Base-by-base conservation (phyloP, 2,329 filamentous ascomycete species). In the Didymella glomerata region DNA sequence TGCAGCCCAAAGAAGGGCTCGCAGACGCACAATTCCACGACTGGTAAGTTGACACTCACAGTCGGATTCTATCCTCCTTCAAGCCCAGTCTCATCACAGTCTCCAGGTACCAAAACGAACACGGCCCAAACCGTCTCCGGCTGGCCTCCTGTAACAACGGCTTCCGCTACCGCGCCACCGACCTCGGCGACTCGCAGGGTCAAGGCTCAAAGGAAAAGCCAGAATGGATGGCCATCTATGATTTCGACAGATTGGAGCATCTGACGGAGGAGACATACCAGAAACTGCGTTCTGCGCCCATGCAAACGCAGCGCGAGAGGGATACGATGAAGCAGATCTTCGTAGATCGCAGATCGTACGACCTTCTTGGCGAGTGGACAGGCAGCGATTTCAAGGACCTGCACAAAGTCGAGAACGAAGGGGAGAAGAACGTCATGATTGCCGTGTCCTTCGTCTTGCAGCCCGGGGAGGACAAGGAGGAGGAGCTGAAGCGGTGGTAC, bases 191-290 rank as follows among this genome's bases (percentile, higher is more conserved):
- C 13, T 56, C 60, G 10, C 57, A 46, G 32, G 72, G 62, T 54
- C 57, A 46, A 32, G 72, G 62, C 55, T 72, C 74, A 62, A 68
- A 75, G 60, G 76, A 81, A 51, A 73, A 80, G 64, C 92, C 91
- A 1, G 84, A 87, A 64, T 96, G 88, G 81, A 86, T 94, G 74
- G 92, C 92, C 30, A 80, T 89, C 55, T 96, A 96, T 82, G 92
- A 96, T 76, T 86, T 95, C 64, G 88, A 86, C 32, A 87, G 89
- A 72, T 91, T 94, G 85, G 78, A 84, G 44, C 86, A 86, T 69
- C 82, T 96, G 71, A 85, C 86, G 49, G 87, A 88, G 48, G 85
- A 89, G 51, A 84, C 87, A 2, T 96, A 96, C 79, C 86, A 85
- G 11, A 79, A 80, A 14, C 80, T 93, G 46, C 84, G 90, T 28